A percentile compares a stretch with the other conserved stretches of the same genome.
These are phyloP conservation scores for Stephanodiscus minutulus DNA, from an alignment of 108 stramenopile genomes.

Conservation along the genomic window DNA sequence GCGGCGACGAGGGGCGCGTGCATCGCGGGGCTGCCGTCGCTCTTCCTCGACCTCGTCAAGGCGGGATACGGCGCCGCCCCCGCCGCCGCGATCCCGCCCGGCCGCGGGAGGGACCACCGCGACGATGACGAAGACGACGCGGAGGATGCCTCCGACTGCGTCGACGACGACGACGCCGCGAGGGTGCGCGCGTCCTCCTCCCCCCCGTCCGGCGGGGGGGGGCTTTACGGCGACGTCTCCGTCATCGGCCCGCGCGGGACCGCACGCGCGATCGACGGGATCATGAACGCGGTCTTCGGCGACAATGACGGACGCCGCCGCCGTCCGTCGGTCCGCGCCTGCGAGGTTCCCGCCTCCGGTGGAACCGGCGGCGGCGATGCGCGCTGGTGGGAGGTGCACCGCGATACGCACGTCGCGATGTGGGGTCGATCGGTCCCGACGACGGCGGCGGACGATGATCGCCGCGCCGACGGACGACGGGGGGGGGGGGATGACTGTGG, in stretches of 20 bases:
- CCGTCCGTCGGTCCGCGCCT: constrained; percentile 33
- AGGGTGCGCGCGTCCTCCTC: no score
- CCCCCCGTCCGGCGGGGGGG: not conserved
- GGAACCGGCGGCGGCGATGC: constrained; percentile 2
- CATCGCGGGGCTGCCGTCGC: constrained; percentile 52
- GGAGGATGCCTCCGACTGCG: not conserved
- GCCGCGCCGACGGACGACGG: not conserved
- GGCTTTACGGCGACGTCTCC: constrained; percentile 26
- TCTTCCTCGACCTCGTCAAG: constrained; percentile 60
- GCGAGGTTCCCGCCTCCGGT: constrained; percentile 27
- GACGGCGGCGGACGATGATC: not conserved
- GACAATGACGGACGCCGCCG: constrained; percentile 6
- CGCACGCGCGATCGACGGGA: constrained; percentile 22
- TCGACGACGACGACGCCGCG: not conserved
- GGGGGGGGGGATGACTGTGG: no score
- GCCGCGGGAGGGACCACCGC: not conserved
- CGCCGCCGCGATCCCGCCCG: not conserved
- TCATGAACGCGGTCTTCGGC: constrained; percentile 37
- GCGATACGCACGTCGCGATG: constrained; percentile 53
- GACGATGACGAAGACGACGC: not conserved
- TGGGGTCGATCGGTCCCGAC: constrained; percentile 35
- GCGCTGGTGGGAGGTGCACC: constrained; percentile 76
- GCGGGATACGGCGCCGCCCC: constrained; percentile 44
- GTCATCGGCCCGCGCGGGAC: constrained; percentile 36
- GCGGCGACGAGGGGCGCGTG: constrained; percentile 16